Evolutionary conservation across 345 rosid genomes (phyloP).

Genomic region (Chamaenerion angustifolium): DNA sequence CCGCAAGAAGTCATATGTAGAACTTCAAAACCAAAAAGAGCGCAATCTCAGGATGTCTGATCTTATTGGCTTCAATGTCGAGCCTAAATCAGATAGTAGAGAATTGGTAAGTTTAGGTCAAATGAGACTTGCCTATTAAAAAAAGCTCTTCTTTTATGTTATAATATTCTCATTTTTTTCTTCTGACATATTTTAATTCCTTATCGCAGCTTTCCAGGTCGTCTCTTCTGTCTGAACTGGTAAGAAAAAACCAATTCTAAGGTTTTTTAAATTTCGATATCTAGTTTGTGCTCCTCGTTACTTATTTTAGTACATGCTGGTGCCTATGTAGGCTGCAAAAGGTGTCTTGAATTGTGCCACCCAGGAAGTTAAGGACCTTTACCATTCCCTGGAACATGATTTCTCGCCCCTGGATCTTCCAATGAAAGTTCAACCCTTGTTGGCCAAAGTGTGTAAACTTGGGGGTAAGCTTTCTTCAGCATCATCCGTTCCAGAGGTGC

Average conservation of each 20-base stretch:
- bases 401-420: conserved; percentile 77
- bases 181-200: conserved; percentile 6
- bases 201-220: conserved; percentile 69
- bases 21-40: conserved; percentile 78
- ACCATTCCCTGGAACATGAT: conserved; percentile 76
- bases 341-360: conserved; percentile 87
- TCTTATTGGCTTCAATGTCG: conserved; percentile 87
- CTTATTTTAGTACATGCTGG: no score
- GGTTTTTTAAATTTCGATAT: no score
- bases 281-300: no score
- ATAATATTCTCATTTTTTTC: no score
- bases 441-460: conserved; percentile 58
- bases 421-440: conserved; percentile 55
- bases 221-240: conserved; percentile 75
- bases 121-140: background rate
- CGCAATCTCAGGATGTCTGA: conserved; percentile 85
- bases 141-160: background rate
- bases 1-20: conserved; percentile 57
- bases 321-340: conserved; percentile 38
- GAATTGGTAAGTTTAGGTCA: conserved; percentile 45
- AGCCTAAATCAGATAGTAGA: conserved; percentile 67
- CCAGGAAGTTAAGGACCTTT: conserved; percentile 93
- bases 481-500: conserved; percentile 78
- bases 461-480: conserved; percentile 87
- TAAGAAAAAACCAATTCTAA: conserved; percentile 15